Evolutionary conservation across 768 basidiomycete species (phyloP), one percentile per base, ranked within the genome.

Genomic region (Hericium alpestre): DNA sequence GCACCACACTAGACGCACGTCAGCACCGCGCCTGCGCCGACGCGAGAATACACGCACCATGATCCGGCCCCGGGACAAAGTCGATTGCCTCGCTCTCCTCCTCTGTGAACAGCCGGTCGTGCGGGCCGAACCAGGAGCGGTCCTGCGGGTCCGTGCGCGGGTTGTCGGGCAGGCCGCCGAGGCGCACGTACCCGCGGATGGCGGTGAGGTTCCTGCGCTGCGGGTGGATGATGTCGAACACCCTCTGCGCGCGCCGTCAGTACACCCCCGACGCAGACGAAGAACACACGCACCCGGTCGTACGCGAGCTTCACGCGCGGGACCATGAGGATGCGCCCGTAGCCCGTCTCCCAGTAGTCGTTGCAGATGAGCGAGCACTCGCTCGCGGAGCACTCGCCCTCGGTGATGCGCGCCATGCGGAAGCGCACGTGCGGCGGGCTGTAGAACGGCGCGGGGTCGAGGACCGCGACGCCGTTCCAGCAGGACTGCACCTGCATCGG

Each of bases 311-410:
- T 96, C 39, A 98, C 95, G 41, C 95, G 76, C 0, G 95, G 93
- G 0, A 97, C 93, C 94, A 97, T 99, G 74, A 99, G 79, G 62
- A 99, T 95, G 56, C 96, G 76, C 3, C 96, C 96, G 67, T 93
- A 98, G 1, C 96, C 95, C 0, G 90, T 84, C 61, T 87, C 82
- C 93, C 93, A 97, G 69, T 97, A 98, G 72, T 98, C 95, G 70
- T 98, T 99, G 75, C 94, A 96, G 63, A 99, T 94, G 57, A 99
- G 75, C 71, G 85, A 87, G 73, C 96, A 99, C 72, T 99, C 96
- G 59, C 83, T 86, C 0, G 96, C 96, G 40, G 89, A 92, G 68
- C 96, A 98, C 68, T 99, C 96, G 41, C 83, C 83, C 13, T 95
- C 90, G 9, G 76, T 77, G 54, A 98, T 80, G 55, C 76, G 78